phyloP scores from a whole-genome alignment of 768 basidiomycete species.

The Hericium rajendrae region DNA sequence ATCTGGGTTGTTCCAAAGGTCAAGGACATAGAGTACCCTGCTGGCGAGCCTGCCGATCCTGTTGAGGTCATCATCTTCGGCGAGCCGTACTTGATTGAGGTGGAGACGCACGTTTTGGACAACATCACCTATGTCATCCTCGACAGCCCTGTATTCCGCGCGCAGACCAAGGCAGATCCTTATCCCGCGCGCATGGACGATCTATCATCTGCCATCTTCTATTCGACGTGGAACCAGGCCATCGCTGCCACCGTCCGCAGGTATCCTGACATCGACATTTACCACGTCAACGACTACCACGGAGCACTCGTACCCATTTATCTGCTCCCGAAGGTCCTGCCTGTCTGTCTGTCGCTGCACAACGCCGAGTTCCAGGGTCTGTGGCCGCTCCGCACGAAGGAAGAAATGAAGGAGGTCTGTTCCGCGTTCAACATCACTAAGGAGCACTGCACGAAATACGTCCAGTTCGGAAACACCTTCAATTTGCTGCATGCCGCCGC shows the following conservation, averaged over 20 bases:
- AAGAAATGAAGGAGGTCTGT: constrained; percentile 97
- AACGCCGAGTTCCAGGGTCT: constrained; percentile 97
- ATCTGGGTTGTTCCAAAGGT: constrained; percentile 94
- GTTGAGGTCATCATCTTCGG: constrained; percentile 96
- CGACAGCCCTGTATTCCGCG: constrained; percentile 93
- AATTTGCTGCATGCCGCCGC: constrained; percentile 91
- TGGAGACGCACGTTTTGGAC: constrained; percentile 86
- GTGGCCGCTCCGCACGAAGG: constrained; percentile 93
- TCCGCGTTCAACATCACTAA: constrained; percentile 97
- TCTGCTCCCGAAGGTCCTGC: constrained; percentile 83
- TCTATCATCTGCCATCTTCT: constrained; percentile 92
- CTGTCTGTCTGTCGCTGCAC: constrained; percentile 85
- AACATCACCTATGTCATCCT: constrained; percentile 94
- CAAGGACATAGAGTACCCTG: constrained; percentile 88
- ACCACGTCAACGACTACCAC: constrained; percentile 94
- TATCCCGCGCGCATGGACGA: constrained; percentile 98
- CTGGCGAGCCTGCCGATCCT: constrained; percentile 84
- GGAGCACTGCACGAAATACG: constrained; percentile 92
- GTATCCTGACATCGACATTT: constrained; percentile 81
- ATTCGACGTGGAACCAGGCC: constrained; percentile 97
- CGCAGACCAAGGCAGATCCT: constrained; percentile 91
- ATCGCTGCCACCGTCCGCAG: constrained; percentile 88
- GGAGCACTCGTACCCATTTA: constrained; percentile 88
- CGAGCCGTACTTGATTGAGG: constrained; percentile 91
- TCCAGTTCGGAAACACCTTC: constrained; percentile 97